phyloP scores from a whole-genome alignment of 441 rosid species.

The Bruguiera hainesii region DNA sequence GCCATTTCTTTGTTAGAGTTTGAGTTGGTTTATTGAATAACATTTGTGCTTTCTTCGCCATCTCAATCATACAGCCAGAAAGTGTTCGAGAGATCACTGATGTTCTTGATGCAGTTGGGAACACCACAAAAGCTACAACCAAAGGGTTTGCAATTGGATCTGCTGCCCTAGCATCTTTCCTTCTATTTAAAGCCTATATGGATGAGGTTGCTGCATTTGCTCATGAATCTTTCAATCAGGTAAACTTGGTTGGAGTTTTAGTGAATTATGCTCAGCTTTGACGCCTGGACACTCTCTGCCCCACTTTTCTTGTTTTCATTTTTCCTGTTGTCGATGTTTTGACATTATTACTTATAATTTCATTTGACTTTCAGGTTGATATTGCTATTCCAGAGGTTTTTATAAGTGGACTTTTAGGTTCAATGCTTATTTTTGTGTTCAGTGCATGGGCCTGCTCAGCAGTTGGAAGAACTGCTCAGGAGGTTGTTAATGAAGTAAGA shows the following conservation, averaged over 20 bases:
- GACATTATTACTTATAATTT: not conserved
- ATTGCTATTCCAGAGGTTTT: constrained; percentile 98
- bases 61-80: constrained; percentile 62
- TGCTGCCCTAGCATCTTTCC: constrained; percentile 98
- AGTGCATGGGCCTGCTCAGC: constrained; percentile 99
- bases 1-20: constrained; percentile 10
- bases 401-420: constrained; percentile 88
- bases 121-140: constrained; percentile 96
- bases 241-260: constrained; percentile 19
- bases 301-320: not conserved
- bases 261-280: constrained; percentile 3
- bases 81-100: constrained; percentile 98
- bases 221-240: constrained; percentile 74
- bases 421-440: constrained; percentile 95
- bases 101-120: constrained; percentile 97
- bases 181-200: constrained; percentile 98
- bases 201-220: constrained; percentile 96
- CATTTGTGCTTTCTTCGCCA: constrained; percentile 5
- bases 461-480: constrained; percentile 98
- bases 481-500: constrained; percentile 98
- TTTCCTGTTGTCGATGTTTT: not conserved
- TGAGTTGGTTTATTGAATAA: not conserved
- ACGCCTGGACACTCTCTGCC: not conserved
- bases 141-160: constrained; percentile 99
- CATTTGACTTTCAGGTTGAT: constrained; percentile 69